These are phyloP conservation scores for Claviceps quebecensis DNA, from an alignment of 2,329 filamentous ascomycete species.

Conservation along the genomic window DNA sequence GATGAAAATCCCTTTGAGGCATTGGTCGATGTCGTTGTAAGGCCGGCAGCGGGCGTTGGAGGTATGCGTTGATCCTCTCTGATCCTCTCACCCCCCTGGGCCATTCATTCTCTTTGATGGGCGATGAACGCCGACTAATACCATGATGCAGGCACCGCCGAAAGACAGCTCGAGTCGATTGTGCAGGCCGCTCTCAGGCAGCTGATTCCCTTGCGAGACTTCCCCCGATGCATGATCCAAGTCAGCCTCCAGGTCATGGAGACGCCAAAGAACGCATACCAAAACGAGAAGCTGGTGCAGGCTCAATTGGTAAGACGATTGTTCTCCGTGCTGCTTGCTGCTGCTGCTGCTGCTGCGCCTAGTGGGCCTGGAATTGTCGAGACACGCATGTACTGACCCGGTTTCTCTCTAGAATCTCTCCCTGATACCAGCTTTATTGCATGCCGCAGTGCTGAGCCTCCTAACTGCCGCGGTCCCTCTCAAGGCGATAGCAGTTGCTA, in stretches of 20 bases:
- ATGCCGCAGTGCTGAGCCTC: conserved; percentile 64
- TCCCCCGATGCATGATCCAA: conserved; percentile 66
- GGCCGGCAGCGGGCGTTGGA: conserved; percentile 73
- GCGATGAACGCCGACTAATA: background rate
- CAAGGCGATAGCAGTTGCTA: conserved; percentile 54
- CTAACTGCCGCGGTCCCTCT: conserved; percentile 74
- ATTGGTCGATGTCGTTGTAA: conserved; percentile 75
- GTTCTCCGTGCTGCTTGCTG: background rate
- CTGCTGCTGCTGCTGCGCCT: background rate
- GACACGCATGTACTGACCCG: conserved; percentile 7
- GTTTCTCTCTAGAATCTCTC: conserved; percentile 48
- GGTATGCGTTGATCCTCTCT: conserved; percentile 31
- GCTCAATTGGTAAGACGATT: conserved; percentile 40
- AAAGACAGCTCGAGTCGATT: conserved; percentile 69
- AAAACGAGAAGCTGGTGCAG: conserved; percentile 45
- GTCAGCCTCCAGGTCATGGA: conserved; percentile 64
- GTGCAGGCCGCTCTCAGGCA: conserved; percentile 59
- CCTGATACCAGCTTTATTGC: conserved; percentile 68
- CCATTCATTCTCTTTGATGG: background rate
- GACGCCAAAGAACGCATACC: conserved; percentile 53
- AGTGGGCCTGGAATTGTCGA: background rate
- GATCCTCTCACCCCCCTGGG: no score
- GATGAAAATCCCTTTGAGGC: conserved; percentile 91
- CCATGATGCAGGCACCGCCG: conserved; percentile 42
- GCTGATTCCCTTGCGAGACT: conserved; percentile 60